These are phyloP conservation scores for Rhodotorula sp. DNA, from an alignment of 1,284 basidiomycete species.

Conservation along the genomic window DNA sequence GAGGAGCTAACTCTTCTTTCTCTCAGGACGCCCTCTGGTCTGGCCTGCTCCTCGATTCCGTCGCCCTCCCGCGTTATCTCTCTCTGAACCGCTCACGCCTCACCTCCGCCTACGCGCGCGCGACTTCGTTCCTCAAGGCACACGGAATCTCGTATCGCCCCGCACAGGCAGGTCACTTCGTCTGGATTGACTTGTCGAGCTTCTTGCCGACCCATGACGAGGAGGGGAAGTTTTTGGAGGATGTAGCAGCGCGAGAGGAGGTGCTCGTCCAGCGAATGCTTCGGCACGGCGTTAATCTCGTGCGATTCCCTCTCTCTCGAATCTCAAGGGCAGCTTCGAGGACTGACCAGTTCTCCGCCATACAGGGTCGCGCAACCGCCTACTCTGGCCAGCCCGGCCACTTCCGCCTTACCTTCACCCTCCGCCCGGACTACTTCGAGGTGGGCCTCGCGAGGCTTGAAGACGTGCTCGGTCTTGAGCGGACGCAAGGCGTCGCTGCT, in stretches of 20 bases:
- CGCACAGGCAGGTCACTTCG: slow-evolving; percentile 37
- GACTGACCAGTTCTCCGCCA: background rate
- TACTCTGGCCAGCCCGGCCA: slow-evolving; percentile 38
- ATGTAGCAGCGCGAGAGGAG: slow-evolving; percentile 25
- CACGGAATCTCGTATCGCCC: slow-evolving; percentile 35
- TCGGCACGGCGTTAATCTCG: slow-evolving; percentile 34
- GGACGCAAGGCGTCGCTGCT: no score
- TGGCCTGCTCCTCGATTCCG: slow-evolving; percentile 26
- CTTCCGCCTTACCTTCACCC: slow-evolving; percentile 44
- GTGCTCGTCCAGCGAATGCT: slow-evolving; percentile 17
- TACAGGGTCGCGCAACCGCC: slow-evolving; percentile 34
- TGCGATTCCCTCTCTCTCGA: background rate
- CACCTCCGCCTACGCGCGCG: slow-evolving; percentile 27
- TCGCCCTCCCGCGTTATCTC: slow-evolving; percentile 23
- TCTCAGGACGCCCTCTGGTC: slow-evolving; percentile 38
- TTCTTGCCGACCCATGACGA: background rate
- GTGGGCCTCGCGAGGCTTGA: slow-evolving; percentile 20
- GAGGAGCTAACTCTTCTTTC: background rate
- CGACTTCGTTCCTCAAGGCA: slow-evolving; percentile 26
- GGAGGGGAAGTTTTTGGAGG: slow-evolving; percentile 21
- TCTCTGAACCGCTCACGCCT: slow-evolving; percentile 27
- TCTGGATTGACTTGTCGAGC: slow-evolving; percentile 32
- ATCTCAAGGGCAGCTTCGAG: no score
- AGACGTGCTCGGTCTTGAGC: slow-evolving; percentile 4
- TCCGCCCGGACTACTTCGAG: slow-evolving; percentile 20